phyloP scores from a whole-genome alignment of 495 filamentous ascomycete genomes.

The Lasiosphaeris hirsuta region DNA sequence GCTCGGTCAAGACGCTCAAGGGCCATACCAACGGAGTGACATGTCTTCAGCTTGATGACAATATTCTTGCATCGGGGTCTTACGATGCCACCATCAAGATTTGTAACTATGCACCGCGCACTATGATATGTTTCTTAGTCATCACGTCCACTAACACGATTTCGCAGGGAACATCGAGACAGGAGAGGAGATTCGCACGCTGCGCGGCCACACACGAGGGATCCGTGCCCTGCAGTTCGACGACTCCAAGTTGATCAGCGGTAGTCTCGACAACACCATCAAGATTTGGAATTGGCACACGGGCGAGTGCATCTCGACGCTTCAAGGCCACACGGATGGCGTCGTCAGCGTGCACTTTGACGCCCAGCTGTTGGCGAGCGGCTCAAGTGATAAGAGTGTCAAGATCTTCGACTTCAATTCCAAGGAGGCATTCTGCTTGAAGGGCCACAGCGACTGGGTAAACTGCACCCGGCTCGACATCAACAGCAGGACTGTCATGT shows the following conservation, averaged over 20 bases:
- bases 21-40: slow-evolving; percentile 95
- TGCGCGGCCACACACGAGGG: slow-evolving; percentile 75
- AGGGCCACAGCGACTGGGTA: slow-evolving; percentile 89
- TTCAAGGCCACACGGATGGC: slow-evolving; percentile 71
- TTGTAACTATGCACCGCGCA: slow-evolving; percentile 42
- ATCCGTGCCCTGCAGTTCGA: slow-evolving; percentile 92
- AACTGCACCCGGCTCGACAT: slow-evolving; percentile 86
- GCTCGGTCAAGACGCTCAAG: slow-evolving; percentile 71
- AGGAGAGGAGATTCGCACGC: slow-evolving; percentile 76
- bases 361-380: slow-evolving; percentile 75
- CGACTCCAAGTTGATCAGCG: slow-evolving; percentile 61
- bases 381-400: slow-evolving; percentile 82
- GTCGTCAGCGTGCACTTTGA: slow-evolving; percentile 86
- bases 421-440: slow-evolving; percentile 58
- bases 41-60: slow-evolving; percentile 92
- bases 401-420: no score
- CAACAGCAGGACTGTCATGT: slow-evolving; percentile 77
- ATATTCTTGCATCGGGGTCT: slow-evolving; percentile 87
- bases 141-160: not conserved
- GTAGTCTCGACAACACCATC: slow-evolving; percentile 51
- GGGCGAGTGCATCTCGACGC: slow-evolving; percentile 79
- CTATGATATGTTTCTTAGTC: not conserved
- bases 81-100: slow-evolving; percentile 95
- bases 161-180: slow-evolving; percentile 71
- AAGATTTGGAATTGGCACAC: slow-evolving; percentile 97